Evolutionary conservation across 2,329 filamentous ascomycete species (phyloP).

Genomic region (Periglandula ipomoeae): DNA sequence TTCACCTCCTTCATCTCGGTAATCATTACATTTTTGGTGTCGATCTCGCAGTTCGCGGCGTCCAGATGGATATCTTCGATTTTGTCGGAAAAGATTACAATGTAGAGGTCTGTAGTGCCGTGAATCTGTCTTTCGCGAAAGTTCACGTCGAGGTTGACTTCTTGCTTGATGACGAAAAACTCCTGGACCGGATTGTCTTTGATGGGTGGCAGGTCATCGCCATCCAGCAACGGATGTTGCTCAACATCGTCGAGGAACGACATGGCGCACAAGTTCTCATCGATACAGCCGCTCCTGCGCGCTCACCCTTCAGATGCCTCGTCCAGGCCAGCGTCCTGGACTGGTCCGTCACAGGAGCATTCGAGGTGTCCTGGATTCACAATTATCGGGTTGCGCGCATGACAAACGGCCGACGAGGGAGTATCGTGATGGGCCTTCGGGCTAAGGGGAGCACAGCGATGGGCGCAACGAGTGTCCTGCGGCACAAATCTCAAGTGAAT

Average conservation of each 20-base stretch:
- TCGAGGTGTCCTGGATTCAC: not conserved
- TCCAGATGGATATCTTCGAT: slow-evolving; percentile 51
- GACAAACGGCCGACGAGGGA: not conserved
- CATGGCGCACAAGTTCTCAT: slow-evolving; percentile 6
- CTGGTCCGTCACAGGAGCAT: slow-evolving; percentile 1
- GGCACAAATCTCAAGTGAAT: too few relatives aligned
- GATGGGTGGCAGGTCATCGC: slow-evolving; percentile 23
- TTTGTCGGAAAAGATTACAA: slow-evolving; percentile 54
- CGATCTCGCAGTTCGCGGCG: slow-evolving; percentile 53
- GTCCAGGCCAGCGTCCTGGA: slow-evolving; percentile 5
- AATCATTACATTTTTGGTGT: slow-evolving; percentile 44
- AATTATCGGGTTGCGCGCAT: slow-evolving; percentile 1
- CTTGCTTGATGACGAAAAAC: slow-evolving; percentile 65
- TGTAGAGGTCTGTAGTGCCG: slow-evolving; percentile 72
- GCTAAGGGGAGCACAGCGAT: not conserved
- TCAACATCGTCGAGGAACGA: slow-evolving; percentile 2
- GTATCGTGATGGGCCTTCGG: not conserved
- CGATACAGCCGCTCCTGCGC: not conserved
- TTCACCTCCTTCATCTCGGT: slow-evolving; percentile 27
- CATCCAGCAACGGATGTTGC: slow-evolving; percentile 21
- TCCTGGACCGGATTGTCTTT: slow-evolving; percentile 28
- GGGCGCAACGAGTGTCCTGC: not conserved
- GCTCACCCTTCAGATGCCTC: slow-evolving; percentile 5
- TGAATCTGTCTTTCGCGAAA: slow-evolving; percentile 66
- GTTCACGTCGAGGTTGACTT: slow-evolving; percentile 82